phyloP scores from a whole-genome alignment of 2,329 filamentous ascomycete species.

The Pseudocercospora vitis region DNA sequence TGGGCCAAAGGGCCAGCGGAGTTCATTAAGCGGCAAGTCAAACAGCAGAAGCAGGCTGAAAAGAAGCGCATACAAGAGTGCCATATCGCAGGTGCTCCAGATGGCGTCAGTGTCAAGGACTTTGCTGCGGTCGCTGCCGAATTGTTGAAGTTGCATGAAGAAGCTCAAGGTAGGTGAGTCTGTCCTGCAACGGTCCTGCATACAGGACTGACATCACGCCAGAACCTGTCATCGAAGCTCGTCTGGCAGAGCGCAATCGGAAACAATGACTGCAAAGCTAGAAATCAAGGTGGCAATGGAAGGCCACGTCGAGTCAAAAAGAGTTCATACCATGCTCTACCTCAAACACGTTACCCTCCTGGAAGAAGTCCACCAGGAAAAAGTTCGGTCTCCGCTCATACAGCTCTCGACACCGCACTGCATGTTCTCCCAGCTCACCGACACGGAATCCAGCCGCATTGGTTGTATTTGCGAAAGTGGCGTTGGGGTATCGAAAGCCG shows the following conservation, averaged over 20 bases:
- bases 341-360: conserved; percentile 32
- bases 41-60: not conserved
- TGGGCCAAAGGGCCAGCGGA: conserved; percentile 7
- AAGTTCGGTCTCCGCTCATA: conserved; percentile 45
- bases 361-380: conserved; percentile 44
- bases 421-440: conserved; percentile 47
- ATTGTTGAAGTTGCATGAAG: too few relatives aligned
- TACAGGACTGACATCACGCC: not conserved
- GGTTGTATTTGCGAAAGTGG: conserved; percentile 42
- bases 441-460: conserved; percentile 44
- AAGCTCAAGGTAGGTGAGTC: not conserved
- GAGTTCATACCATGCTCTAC: conserved; percentile 36
- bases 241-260: not conserved
- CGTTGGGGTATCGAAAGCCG: conserved; percentile 46
- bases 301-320: conserved; percentile 12
- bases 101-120: conserved; percentile 12
- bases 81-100: conserved; percentile 2
- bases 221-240: not conserved
- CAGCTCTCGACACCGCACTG: conserved; percentile 40
- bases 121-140: conserved; percentile 1
- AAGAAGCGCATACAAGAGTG: conserved; percentile 3
- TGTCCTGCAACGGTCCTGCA: not conserved
- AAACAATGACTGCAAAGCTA: not conserved
- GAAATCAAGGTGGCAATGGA: not conserved
- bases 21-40: conserved; percentile 7